Evolutionary conservation across 1,139 yeast species (phyloP), one percentile per base, ranked within the genome.

Genomic region (Ashbya aceris): DNA sequence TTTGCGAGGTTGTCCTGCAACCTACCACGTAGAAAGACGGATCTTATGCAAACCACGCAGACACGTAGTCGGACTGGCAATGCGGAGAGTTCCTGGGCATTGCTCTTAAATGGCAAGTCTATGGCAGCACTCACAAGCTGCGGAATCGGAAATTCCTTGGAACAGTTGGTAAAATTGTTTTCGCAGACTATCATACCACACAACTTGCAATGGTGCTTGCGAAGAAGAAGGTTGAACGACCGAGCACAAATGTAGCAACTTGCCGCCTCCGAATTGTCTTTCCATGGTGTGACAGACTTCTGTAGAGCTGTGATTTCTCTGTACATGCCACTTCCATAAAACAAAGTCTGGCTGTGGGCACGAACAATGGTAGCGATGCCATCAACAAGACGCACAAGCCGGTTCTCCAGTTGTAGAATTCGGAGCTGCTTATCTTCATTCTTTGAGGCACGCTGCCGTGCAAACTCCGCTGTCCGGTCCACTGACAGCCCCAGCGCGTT

Each of bases 151-250:
- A 85, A 80, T 45, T 78, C 75, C 53, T 79, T 75, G 0, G 96
- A 85, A 60, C 97, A 89, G 5, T 69, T 74, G 0, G 71, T 68
- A 2, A 53, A 53, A 0, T 72, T 56, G 53, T 80, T 82, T 32
- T 83, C 94, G 64, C 97, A 89, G 0, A 86, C 87, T 1, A 83
- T 74, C 28, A 64, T 58, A 0, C 97, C 97, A 65, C 97, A 91
- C 29, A 85, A 61, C 29, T 95, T 67, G 58, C 96, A 86, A 58
- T 86, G 96, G 57, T 91, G 97, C 52, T 84, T 86, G 44, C 96
- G 68, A 14, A 76, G 58, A 5, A 81, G 59, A 38, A 83, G 64
- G 8, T 50, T 70, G 59, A 86, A 91, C 30, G 58, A 55, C 9
- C 70, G 66, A 17, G 67, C 60, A 54, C 98, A 91, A 4, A 84